Evolutionary conservation across 768 basidiomycete genomes (phyloP), one percentile per base, ranked within the genome.

Genomic region (Clathrus columnatus): DNA sequence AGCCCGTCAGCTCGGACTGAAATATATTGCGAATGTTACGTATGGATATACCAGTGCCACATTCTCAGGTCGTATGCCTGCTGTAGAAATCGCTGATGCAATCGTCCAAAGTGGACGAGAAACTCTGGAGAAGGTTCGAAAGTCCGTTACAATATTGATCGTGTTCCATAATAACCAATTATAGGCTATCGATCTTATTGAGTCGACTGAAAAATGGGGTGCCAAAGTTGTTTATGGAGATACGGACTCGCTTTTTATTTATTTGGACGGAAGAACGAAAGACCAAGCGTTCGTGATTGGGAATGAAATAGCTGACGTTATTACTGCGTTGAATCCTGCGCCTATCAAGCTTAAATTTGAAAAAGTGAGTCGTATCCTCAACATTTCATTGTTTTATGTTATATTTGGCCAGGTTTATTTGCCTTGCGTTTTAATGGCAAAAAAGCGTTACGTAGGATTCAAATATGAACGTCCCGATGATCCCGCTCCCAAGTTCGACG

Each of bases 311-410:
- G 85, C 94, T 6, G 86, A 94, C 46, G 76, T 79, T 0, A 80
- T 99, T 57, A 98, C 96, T 2, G 75, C 81, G 1, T 70, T 82
- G 68, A 97, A 97, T 62, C 96, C 95, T 0, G 75, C 82, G 4
- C 96, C 95, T 0, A 73, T 99, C 62, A 97, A 95, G 69, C 79
- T 99, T 56, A 98, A 97, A 69, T 98, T 99, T 61, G 96, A 99
- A 68, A 99, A 99, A 82, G 93, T 87, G 50, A 26, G 67, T 16
- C 32, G 36, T 7, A 2, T 5, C 41, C 41, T 14, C 14, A 17
- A 49, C 36, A 5, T 14, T 23, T 42, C n/a, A 20, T 41, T 54
- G 32, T 16, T 36, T n/a, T 41, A 23, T 43, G n/a, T 27, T 26
- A 1, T 29, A 43, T 3, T 7, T 53, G 16, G 1, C 17, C 62